Evolutionary conservation across 1,284 basidiomycete genomes (phyloP), one percentile per base, ranked within the genome.

Genomic region (Sanghuangporus sanghuang): DNA sequence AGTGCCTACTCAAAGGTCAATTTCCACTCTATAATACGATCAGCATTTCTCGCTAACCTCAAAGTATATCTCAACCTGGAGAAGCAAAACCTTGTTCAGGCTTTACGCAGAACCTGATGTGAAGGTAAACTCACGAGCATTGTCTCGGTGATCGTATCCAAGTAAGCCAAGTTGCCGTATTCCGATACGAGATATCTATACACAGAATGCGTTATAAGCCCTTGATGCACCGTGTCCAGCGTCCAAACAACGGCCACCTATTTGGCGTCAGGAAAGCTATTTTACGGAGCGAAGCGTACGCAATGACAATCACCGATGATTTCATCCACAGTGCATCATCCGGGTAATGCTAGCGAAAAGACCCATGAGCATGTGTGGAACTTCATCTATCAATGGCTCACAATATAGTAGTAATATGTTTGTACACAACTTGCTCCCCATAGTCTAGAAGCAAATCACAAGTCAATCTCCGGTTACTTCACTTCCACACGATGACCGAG

Each of bases 101-200:
- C 8, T 18, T n/a, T 27, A 23, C 4, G 16, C 2, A 53, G 48
- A 3, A 42, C 8, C 9, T 12, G 6, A 9, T 3, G 3, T n/a
- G 38, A 32, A 32, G 27, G 27, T 11, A 36, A n/a, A 63, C 55
- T 40, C 58, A 65, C 65, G 42, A 63, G 39, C 11, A 66, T 54
- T 6, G 62, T 63, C 23, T 55, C 40, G 14, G 62, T 63, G 27
- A 66, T 58, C 6, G 32, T 23, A 3, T 18, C 48, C n/a, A 66
- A 54, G 56, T 52, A 58, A 21, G n/a, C 56, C 1, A 57, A 60
- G 39, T 66, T 61, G 23, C 58, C 59, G 39, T 64, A 66, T 21
- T 64, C 48, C n/a, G 63, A 59, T 14, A 66, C 39, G 44, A 66
- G 57, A 53, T 66, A 66, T 16, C 54, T 64, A 36, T 66, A 66